Percentiles rank a stretch among this genome's conserved stretches.
Conservation (phyloP, 2,329 filamentous ascomycete genomes). For the Aspergillus fumigatiaffinis region DNA sequence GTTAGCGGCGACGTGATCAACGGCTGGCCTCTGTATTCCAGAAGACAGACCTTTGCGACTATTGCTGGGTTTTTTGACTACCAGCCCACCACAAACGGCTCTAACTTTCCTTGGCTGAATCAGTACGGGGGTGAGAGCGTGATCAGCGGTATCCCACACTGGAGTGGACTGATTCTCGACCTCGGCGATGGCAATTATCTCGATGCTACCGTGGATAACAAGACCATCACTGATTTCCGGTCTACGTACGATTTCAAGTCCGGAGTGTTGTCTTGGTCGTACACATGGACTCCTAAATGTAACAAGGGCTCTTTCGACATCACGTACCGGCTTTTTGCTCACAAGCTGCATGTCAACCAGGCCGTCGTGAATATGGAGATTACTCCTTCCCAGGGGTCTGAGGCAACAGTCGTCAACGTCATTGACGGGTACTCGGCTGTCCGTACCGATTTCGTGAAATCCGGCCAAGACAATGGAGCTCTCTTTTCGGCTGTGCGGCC, state of each 20-base stretch:
- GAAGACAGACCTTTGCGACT: constrained; percentile 63
- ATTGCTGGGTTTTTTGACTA: constrained; percentile 64
- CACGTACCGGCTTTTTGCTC: constrained; percentile 62
- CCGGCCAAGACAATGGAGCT: constrained; percentile 51
- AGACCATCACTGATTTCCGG: constrained; percentile 57
- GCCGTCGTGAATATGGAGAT: constrained; percentile 59
- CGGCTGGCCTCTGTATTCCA: constrained; percentile 65
- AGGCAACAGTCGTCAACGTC: constrained; percentile 61
- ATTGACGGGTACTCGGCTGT: constrained; percentile 67
- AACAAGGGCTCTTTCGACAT: constrained; percentile 52
- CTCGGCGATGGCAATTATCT: constrained; percentile 52
- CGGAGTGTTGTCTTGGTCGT: constrained; percentile 62
- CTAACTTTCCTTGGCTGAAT: constrained; percentile 65
- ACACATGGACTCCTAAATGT: constrained; percentile 59
- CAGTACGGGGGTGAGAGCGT: constrained; percentile 69
- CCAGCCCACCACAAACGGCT: constrained; percentile 55
- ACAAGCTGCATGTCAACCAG: constrained; percentile 61
- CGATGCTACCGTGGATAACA: constrained; percentile 57
- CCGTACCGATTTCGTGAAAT: constrained; percentile 56
- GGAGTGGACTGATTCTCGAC: constrained; percentile 58
- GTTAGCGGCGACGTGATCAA: constrained; percentile 53
- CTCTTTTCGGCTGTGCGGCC: constrained; percentile 66
- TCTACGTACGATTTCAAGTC: constrained; percentile 60
- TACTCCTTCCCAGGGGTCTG: constrained; percentile 49
- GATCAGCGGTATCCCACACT: constrained; percentile 68